These are phyloP conservation scores for Pharnaceum exiguum DNA, from an alignment of 148 eudicot species.

Conservation along the genomic window DNA sequence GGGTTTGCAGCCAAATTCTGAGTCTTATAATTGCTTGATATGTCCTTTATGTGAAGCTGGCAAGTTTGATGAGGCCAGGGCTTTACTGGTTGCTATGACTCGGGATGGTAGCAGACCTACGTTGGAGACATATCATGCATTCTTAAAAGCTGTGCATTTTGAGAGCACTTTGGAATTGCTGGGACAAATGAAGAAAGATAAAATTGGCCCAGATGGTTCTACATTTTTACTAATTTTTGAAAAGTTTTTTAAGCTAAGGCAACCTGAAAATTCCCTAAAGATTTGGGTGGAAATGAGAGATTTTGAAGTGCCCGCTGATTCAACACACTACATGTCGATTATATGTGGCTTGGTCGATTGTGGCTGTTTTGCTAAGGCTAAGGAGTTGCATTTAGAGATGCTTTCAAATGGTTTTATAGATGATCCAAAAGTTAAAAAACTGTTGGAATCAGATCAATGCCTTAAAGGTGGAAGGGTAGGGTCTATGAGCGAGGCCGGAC, in stretches of 20 bases:
- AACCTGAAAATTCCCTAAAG: constrained; percentile 61
- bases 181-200: constrained; percentile 52
- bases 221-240: constrained; percentile 51
- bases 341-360: constrained; percentile 52
- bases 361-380: constrained; percentile 57
- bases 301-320: constrained; percentile 42
- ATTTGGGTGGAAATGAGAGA: constrained; percentile 66
- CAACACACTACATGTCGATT: constrained; percentile 43
- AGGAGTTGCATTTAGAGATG: constrained; percentile 69
- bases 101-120: constrained; percentile 50
- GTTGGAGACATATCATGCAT: constrained; percentile 65
- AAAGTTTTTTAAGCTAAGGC: constrained; percentile 43
- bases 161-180: constrained; percentile 55
- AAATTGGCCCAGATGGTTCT: constrained; percentile 59
- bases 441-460: constrained; percentile 33
- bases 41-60: constrained; percentile 66
- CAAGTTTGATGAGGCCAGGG: constrained; percentile 65
- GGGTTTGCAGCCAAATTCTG: constrained; percentile 54
- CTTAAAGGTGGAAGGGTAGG: constrained; percentile 15
- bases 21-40: constrained; percentile 62
- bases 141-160: constrained; percentile 40
- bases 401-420: constrained; percentile 40
- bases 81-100: constrained; percentile 45
- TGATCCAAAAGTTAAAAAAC: constrained; percentile 64
- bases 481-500: constrained; percentile 20